A percentile compares a stretch with the other conserved stretches of the same genome.
These are phyloP conservation scores for Gloeopeniophorella convolvens DNA, from an alignment of 768 basidiomycete species.

Conservation along the genomic window DNA sequence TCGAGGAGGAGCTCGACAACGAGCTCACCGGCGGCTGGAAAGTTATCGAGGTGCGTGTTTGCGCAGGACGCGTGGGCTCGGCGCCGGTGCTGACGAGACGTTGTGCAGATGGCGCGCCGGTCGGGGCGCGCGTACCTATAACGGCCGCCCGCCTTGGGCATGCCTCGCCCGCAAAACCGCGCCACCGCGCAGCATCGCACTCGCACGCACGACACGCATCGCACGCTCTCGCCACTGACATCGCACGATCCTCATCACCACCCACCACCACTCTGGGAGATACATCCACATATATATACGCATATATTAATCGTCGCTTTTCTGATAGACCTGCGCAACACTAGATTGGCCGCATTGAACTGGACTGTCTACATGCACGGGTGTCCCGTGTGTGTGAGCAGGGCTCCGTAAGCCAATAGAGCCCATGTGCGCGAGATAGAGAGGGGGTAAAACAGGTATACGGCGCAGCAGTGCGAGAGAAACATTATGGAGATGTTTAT, in stretches of 20 bases:
- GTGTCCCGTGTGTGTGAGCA: neutral
- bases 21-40: slow-evolving; percentile 98
- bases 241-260: neutral
- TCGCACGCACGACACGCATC: slow-evolving; percentile 6
- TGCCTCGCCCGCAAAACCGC: no score
- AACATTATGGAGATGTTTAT: neutral
- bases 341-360: slow-evolving; percentile 1
- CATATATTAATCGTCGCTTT: slow-evolving; percentile 14
- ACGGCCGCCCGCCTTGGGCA: no score
- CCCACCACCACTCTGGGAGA: slow-evolving; percentile 12
- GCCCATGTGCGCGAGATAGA: no score
- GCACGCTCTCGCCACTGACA: neutral
- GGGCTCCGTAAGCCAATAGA: no score
- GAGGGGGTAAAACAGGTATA: no score
- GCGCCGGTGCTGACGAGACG: slow-evolving; percentile 5
- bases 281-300: slow-evolving; percentile 11
- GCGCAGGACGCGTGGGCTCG: neutral
- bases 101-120: slow-evolving; percentile 42
- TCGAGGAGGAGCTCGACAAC: slow-evolving; percentile 83
- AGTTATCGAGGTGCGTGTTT: slow-evolving; percentile 74
- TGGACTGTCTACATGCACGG: neutral
- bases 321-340: slow-evolving; percentile 5
- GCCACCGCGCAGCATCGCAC: slow-evolving; percentile 6
- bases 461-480: no score
- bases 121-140: slow-evolving; percentile 46